These are phyloP conservation scores for Heterobasidion irregulare DNA, from an alignment of 1,284 basidiomycete species.

Conservation along the genomic window DNA sequence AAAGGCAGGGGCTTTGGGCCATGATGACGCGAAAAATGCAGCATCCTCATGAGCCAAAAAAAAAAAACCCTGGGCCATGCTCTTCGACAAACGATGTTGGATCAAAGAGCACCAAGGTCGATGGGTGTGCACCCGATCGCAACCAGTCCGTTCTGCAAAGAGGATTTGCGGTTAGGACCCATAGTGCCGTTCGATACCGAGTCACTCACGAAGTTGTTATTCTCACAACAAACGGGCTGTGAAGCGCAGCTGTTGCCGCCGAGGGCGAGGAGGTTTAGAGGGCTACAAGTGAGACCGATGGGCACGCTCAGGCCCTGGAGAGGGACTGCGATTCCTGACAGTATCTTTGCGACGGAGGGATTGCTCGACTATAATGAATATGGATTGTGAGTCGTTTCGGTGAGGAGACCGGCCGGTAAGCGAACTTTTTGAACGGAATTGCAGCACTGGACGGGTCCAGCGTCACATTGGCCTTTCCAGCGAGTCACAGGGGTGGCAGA, in stretches of 20 bases:
- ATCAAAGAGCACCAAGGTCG: constrained; percentile 4
- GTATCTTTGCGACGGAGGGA: constrained; percentile 6
- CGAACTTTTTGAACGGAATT: constrained; percentile 13
- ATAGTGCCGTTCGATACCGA: not conserved
- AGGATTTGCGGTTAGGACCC: not conserved
- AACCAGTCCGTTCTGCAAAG: constrained; percentile 9
- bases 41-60: too few species aligned
- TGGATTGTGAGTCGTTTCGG: not conserved
- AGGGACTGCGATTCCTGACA: constrained; percentile 14
- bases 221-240: constrained; percentile 30
- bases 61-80: too few species aligned
- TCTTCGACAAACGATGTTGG: too few species aligned
- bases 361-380: not conserved
- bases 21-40: too few species aligned
- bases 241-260: constrained; percentile 17
- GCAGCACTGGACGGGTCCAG: constrained; percentile 23
- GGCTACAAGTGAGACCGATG: constrained; percentile 14
- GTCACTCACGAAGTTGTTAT: constrained; percentile 28
- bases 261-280: constrained; percentile 15
- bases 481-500: not conserved
- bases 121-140: constrained; percentile 15
- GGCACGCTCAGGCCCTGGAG: constrained; percentile 10
- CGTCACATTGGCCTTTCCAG: constrained; percentile 14
- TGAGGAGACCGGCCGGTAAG: not conserved
- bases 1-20: too few species aligned